Evolutionary conservation across 2,329 filamentous ascomycete species (phyloP).

Genomic region (Colletotrichum spaethianum): DNA sequence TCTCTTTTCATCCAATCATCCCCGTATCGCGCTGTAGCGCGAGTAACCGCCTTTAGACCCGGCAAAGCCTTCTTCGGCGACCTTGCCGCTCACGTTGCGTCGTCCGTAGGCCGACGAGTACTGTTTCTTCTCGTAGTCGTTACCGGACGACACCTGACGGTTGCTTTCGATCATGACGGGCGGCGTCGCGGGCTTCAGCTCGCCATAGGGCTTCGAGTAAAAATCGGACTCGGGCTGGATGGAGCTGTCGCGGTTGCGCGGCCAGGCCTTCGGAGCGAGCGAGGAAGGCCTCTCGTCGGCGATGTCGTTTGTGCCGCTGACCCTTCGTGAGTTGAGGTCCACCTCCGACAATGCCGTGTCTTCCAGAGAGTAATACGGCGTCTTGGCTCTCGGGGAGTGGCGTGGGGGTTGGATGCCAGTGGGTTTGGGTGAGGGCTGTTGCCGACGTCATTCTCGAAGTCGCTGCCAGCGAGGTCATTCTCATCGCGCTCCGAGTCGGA

Average conservation of each 20-base stretch:
- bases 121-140: constrained; percentile 62
- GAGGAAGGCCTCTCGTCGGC: constrained; percentile 53
- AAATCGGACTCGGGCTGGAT: constrained; percentile 66
- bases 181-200: constrained; percentile 66
- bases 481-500: constrained; percentile 58
- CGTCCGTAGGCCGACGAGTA: constrained; percentile 55
- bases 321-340: constrained; percentile 59
- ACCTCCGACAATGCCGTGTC: constrained; percentile 60
- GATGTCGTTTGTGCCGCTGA: constrained; percentile 62
- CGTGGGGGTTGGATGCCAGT: constrained; percentile 64
- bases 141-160: constrained; percentile 72
- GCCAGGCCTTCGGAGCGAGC: constrained; percentile 36
- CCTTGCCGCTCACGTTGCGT: constrained; percentile 80
- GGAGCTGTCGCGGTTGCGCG: constrained; percentile 58
- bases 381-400: constrained; percentile 46
- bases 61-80: constrained; percentile 78
- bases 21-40: constrained; percentile 44
- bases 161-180: constrained; percentile 65
- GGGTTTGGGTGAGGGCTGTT: constrained; percentile 63
- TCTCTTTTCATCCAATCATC: constrained; percentile 6
- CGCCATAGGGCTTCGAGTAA: constrained; percentile 72
- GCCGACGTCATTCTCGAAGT: constrained; percentile 44
- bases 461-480: constrained; percentile 44
- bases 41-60: constrained; percentile 47
- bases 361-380: constrained; percentile 48